These are phyloP conservation scores for Mycena albidolilacea DNA, from an alignment of 768 basidiomycete genomes.

Conservation along the genomic window DNA sequence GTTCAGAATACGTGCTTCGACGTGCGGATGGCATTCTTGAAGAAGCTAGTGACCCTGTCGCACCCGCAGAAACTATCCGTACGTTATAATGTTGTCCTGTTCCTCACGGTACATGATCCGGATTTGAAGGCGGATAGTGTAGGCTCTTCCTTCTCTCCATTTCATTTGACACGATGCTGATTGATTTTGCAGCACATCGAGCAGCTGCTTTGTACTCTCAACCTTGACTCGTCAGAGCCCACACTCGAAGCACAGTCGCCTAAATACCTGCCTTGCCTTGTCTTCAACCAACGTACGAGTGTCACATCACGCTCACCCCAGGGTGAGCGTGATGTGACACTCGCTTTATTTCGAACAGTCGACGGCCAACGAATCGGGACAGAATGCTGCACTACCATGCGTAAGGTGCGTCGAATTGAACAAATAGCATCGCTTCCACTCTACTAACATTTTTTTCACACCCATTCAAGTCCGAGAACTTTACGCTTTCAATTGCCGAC, in stretches of 20 bases:
- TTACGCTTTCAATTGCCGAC: conserved; percentile 24
- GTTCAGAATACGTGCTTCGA: conserved; percentile 88
- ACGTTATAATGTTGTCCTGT: conserved; percentile 87
- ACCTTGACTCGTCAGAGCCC: too few species aligned
- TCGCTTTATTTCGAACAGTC: too few species aligned
- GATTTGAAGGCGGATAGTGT: conserved; percentile 54
- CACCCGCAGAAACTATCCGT: conserved; percentile 74
- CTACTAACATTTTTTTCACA: not conserved
- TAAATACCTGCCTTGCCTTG: too few species aligned
- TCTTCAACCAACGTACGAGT: too few species aligned
- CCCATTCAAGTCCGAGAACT: conserved; percentile 20
- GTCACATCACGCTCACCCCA: too few species aligned
- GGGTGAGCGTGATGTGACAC: too few species aligned
- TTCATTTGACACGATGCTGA: too few species aligned
- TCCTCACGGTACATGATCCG: conserved; percentile 93
- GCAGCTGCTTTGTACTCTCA: too few species aligned
- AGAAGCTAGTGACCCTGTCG: conserved; percentile 79
- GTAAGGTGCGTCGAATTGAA: conserved; percentile 7
- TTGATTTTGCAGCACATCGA: too few species aligned
- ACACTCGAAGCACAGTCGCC: too few species aligned
- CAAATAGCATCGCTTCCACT: too few species aligned
- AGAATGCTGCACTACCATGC: conserved; percentile 29
- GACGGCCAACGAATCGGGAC: conserved; percentile 4
- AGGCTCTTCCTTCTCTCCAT: too few species aligned
- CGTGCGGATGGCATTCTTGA: conserved; percentile 84